Evolutionary conservation across 805 yeast species (phyloP).

Genomic region (Citeromyces nyonsensis): DNA sequence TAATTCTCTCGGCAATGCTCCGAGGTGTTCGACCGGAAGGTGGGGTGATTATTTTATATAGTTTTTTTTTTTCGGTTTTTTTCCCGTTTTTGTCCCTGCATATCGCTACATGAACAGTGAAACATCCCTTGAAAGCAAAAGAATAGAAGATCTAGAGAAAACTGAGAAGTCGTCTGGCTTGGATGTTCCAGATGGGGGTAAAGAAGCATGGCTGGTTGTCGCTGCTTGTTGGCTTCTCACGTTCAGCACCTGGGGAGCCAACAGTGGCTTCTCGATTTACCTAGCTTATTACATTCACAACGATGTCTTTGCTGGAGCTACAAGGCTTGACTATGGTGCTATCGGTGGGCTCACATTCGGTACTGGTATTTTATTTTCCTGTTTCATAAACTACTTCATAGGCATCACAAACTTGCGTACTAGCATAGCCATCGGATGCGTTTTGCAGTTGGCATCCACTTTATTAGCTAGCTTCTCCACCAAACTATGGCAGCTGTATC

Average conservation of each 20-base stretch:
- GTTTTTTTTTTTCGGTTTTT: too few species aligned
- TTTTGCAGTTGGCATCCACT: slow-evolving; percentile 34
- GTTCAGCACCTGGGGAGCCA: slow-evolving; percentile 62
- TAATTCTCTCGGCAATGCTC: too few species aligned
- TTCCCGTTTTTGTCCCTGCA: too few species aligned
- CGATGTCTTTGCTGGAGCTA: slow-evolving; percentile 35
- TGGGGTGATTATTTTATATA: too few species aligned
- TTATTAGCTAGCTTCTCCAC: slow-evolving; percentile 46
- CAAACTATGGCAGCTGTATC: slow-evolving; percentile 46
- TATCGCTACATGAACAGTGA: too few species aligned
- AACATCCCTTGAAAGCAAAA: too few species aligned
- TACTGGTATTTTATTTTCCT: slow-evolving; percentile 30
- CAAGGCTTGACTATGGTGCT: slow-evolving; percentile 42
- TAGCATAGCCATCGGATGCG: slow-evolving; percentile 28
- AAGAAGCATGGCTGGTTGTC: slow-evolving; percentile 46
- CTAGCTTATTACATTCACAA: slow-evolving; percentile 38
- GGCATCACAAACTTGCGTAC: slow-evolving; percentile 26
- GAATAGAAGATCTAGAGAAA: background rate
- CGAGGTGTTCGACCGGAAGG: too few species aligned
- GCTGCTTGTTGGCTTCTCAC: slow-evolving; percentile 32
- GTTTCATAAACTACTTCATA: slow-evolving; percentile 26
- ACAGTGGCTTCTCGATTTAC: slow-evolving; percentile 50
- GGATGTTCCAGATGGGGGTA: slow-evolving; percentile 45
- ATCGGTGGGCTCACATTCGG: slow-evolving; percentile 59
- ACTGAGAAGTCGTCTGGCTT: slow-evolving; percentile 1